Conservation (phyloP, 305 asterid species). For the Salvia sclarea region DNA sequence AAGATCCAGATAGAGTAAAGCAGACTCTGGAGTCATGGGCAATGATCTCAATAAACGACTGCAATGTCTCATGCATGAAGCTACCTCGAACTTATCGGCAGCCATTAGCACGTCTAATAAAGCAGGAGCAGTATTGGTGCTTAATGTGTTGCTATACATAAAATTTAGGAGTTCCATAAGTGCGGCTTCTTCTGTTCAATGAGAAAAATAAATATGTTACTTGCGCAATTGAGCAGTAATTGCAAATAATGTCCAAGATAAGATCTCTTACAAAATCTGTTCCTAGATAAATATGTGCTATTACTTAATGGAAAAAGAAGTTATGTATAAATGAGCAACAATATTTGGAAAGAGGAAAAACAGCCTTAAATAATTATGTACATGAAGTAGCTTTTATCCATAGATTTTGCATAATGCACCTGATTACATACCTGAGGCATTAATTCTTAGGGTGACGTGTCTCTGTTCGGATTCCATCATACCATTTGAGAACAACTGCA, state of each 20-base stretch:
- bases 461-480: constrained; percentile 98
- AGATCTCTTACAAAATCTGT: background rate
- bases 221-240: constrained; percentile 1
- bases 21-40: constrained; percentile 89
- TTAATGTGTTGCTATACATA: constrained; percentile 76
- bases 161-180: constrained; percentile 95
- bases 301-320: background rate
- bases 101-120: constrained; percentile 83
- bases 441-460: constrained; percentile 81
- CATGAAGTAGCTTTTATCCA: constrained; percentile 23
- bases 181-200: constrained; percentile 86
- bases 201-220: constrained; percentile 20
- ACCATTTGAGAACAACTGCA: constrained; percentile 92
- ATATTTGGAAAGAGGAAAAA: background rate
- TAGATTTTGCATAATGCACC: constrained; percentile 4
- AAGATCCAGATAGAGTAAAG: constrained; percentile 85
- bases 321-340: background rate
- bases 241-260: constrained; percentile 7
- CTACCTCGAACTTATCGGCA: constrained; percentile 93
- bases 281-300: background rate
- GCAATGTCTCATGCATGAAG: constrained; percentile 93
- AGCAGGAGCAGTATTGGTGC: constrained; percentile 67
- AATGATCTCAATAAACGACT: constrained; percentile 66
- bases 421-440: constrained; percentile 69
- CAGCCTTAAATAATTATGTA: background rate